Conservation (phyloP, 1,284 basidiomycete species). For the Rhodotorula glutinis region DNA sequence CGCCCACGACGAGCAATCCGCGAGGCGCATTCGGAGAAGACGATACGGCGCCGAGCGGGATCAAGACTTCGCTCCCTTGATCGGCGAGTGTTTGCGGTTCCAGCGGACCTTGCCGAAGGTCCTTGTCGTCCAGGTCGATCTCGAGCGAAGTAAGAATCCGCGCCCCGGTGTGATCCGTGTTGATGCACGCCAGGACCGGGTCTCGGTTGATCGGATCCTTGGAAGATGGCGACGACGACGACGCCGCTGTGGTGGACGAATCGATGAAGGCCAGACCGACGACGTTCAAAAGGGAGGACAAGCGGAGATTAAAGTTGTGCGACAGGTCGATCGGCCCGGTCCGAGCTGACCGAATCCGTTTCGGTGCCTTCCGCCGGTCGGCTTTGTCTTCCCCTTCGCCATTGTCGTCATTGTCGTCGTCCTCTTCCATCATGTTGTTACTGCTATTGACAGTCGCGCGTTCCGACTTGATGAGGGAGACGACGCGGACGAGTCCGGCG, state of each 20-base stretch:
- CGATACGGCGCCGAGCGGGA: conserved; percentile 15
- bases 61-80: conserved; percentile 33
- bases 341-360: too few species aligned
- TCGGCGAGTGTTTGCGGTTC: conserved; percentile 24
- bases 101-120: conserved; percentile 20
- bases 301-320: conserved; percentile 35
- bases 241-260: too few species aligned
- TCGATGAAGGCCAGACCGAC: conserved; percentile 31
- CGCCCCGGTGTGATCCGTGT: conserved; percentile 18
- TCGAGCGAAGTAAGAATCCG: conserved; percentile 14
- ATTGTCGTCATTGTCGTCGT: not conserved
- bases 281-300: conserved; percentile 37
- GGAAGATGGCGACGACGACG: not conserved
- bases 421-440: not conserved
- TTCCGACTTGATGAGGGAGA: conserved; percentile 29
- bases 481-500: conserved; percentile 39
- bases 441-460: not conserved
- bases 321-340: conserved; percentile 25
- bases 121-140: conserved; percentile 34
- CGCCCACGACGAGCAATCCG: conserved; percentile 40
- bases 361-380: not conserved
- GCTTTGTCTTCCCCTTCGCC: not conserved
- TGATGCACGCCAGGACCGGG: conserved; percentile 22
- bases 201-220: not conserved
- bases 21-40: not conserved